phyloP scores from a whole-genome alignment of 768 basidiomycete species.

The Lentinula guzmanii region DNA sequence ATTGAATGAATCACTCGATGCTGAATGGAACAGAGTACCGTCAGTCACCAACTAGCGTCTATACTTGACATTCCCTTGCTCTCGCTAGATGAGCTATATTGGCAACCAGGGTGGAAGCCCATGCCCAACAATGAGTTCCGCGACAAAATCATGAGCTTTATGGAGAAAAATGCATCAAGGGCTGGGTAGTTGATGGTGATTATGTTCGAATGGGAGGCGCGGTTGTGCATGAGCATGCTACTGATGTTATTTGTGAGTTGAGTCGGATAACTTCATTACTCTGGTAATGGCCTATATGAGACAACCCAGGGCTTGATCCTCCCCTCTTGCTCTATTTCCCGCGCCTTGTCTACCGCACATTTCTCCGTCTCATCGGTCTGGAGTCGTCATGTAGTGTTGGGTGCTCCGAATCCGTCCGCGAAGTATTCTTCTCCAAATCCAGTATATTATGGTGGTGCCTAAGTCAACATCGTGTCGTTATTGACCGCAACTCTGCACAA shows the following conservation, averaged over 20 bases:
- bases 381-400: constrained; percentile 39
- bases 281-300: background rate
- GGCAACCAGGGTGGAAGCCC: constrained; percentile 29
- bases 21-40: constrained; percentile 25
- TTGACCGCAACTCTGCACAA: constrained; percentile 18
- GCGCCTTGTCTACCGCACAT: constrained; percentile 47
- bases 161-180: constrained; percentile 35
- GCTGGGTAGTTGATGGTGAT: constrained; percentile 54
- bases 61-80: constrained; percentile 30
- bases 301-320: constrained; percentile 56
- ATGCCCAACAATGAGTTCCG: constrained; percentile 16
- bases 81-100: constrained; percentile 28
- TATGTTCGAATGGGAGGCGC: constrained; percentile 24
- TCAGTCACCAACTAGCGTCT: constrained; percentile 27
- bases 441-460: constrained; percentile 51
- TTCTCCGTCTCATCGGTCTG: constrained; percentile 36
- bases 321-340: constrained; percentile 58
- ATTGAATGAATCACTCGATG: background rate
- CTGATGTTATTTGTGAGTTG: constrained; percentile 50
- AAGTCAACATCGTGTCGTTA: constrained; percentile 28
- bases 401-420: constrained; percentile 34
- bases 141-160: constrained; percentile 6
- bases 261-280: background rate
- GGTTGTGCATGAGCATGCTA: constrained; percentile 31
- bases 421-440: constrained; percentile 39